phyloP scores from a whole-genome alignment of 169 alveolate species.

The Eimeria sp. region DNA sequence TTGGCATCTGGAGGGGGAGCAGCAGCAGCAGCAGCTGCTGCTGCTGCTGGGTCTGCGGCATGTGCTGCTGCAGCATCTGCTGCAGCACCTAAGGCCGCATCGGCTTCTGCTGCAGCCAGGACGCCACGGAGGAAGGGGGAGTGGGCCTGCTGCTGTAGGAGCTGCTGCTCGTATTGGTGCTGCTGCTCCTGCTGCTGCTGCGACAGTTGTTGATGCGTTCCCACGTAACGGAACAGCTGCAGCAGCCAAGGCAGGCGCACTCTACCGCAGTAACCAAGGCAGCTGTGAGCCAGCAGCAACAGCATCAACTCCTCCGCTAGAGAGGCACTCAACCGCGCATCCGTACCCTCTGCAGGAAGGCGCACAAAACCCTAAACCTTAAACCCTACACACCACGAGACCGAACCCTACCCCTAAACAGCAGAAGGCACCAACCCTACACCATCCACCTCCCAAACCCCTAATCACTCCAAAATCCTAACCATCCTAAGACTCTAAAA shows the following conservation, averaged over 20 bases:
- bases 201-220: slow-evolving; percentile 1
- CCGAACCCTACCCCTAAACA: not conserved
- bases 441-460: not conserved
- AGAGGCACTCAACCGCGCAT: slow-evolving; percentile 42
- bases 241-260: slow-evolving; percentile 66
- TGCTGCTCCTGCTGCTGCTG: slow-evolving; percentile 63
- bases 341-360: slow-evolving; percentile 26
- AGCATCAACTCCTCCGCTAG: slow-evolving; percentile 54
- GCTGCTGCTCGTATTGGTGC: slow-evolving; percentile 42
- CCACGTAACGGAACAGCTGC: slow-evolving; percentile 47
- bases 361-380: slow-evolving; percentile 53
- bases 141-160: not conserved
- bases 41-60: slow-evolving; percentile 30
- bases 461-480: not conserved
- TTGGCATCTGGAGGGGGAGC: slow-evolving; percentile 19
- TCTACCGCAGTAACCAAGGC: slow-evolving; percentile 37
- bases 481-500: not conserved
- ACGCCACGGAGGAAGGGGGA: slow-evolving; percentile 32
- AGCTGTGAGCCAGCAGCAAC: slow-evolving; percentile 40
- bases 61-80: slow-evolving; percentile 44
- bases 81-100: slow-evolving; percentile 48
- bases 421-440: not conserved
- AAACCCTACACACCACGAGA: slow-evolving; percentile 18
- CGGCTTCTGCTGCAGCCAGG: slow-evolving; percentile 63
- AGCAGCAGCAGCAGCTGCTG: slow-evolving; percentile 64